Base-by-base conservation (phyloP, 306 rosid genomes). In the Potentilla sterilis region DNA sequence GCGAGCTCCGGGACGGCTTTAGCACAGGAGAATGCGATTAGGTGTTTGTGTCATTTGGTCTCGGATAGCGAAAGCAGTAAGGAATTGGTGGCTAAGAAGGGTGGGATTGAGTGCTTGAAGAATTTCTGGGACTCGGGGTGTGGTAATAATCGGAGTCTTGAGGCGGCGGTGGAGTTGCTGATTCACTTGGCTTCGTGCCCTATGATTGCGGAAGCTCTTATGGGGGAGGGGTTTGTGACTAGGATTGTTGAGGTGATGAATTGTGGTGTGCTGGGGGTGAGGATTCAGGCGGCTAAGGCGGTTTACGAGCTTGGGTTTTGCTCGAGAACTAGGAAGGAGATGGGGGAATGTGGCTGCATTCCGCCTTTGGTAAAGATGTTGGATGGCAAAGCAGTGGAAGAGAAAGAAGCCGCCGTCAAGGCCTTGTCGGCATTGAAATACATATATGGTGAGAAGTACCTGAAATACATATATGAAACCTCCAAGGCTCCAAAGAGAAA, bases 321-420 rank as follows among this genome's bases (percentile, higher is more conserved):
- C 76, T 75, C 87, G 0, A 91, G 77, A 59, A 78, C 91, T 5
- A 83, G 89, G 74, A 95, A 90, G 77, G 97, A 92, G 79, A 83
- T 92, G 81, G 99, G 97, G 42, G 97, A 92, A 34, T 75, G 84
- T 70, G 99, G 97, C 5, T 86, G 88, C 65, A 80, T 92, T 76
- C 55, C 55, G 16, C 83, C 81, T 66, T 69, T 95, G 81, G 85
- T 92, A 35, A 92, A 82, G 77, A 92, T 95, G 99, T 43, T 95
- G 76, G 99, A 95, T 78, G 99, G 97, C 19, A 95, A 95, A 21
- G 94, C 93, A 35, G 86, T 63, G 14, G 92, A 90, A 52, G 99
- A 95, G 90, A 95, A 86, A 76, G 96, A 89, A 79, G 88, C 88
- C 1, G 95, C 96, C 3, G 88, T 88, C 0, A 92, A 77, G 86